Percentiles rank a stretch among this genome's conserved stretches.
These are phyloP conservation scores for Thymus quinquecostatus DNA, from an alignment of 257 asterid species.

Conservation along the genomic window DNA sequence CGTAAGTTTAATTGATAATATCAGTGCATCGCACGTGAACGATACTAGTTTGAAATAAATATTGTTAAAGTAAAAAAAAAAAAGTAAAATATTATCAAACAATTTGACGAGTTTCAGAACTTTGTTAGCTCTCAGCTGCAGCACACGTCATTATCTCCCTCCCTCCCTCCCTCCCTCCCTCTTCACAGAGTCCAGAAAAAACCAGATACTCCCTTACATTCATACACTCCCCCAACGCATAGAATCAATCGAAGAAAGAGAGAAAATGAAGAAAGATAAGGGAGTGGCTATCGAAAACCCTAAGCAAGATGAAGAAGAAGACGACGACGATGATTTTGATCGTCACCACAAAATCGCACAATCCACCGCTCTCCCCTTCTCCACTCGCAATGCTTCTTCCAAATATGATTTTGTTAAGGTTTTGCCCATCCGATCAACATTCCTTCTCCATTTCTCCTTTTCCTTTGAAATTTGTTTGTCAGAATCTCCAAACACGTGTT, in stretches of 20 bases:
- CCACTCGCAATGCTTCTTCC: constrained; percentile 87
- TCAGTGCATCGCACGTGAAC: too few species aligned
- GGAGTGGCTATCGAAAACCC: constrained; percentile 53
- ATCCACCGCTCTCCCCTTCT: constrained; percentile 51
- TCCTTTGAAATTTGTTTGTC: not conserved
- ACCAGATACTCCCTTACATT: too few species aligned
- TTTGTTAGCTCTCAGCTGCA: too few species aligned
- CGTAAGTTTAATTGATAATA: too few species aligned
- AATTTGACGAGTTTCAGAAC: too few species aligned
- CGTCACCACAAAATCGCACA: constrained; percentile 33
- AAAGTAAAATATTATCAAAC: too few species aligned
- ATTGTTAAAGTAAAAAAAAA: too few species aligned
- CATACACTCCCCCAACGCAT: not conserved
- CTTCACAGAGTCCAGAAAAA: too few species aligned
- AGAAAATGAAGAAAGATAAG: constrained; percentile 53
- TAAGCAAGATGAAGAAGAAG: constrained; percentile 31
- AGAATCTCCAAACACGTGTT: constrained; percentile 3
- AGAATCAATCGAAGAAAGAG: constrained; percentile 17
- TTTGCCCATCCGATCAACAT: constrained; percentile 7
- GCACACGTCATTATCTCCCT: too few species aligned
- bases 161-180: too few species aligned
- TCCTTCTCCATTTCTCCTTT: not conserved
- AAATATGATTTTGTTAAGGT: constrained; percentile 99
- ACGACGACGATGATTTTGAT: constrained; percentile 37
- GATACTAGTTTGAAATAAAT: too few species aligned